A percentile compares a stretch with the other conserved stretches of the same genome.
These are phyloP conservation scores for Akanthomyces dipterigenus DNA, from an alignment of 2,329 filamentous ascomycete species.

Conservation along the genomic window DNA sequence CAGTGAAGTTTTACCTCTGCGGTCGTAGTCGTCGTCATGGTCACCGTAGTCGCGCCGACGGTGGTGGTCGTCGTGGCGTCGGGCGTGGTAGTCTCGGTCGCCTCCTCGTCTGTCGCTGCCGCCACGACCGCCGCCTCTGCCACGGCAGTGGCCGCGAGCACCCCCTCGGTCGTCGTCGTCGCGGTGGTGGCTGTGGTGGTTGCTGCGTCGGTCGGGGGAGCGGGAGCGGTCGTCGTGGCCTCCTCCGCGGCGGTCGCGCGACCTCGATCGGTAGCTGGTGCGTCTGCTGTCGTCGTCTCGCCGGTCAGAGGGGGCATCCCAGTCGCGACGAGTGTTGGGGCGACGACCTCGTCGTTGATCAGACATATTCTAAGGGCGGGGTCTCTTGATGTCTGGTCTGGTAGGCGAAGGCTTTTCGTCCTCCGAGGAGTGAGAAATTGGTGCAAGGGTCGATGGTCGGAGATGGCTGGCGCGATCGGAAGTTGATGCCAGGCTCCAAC, in stretches of 20 bases:
- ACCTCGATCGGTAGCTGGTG: slow-evolving; percentile 28
- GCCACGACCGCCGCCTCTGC: slow-evolving; percentile 12
- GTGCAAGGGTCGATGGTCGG: neutral
- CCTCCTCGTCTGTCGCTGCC: slow-evolving; percentile 30
- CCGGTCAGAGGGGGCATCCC: slow-evolving; percentile 48
- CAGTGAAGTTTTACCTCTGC: slow-evolving; percentile 1
- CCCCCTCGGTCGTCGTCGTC: slow-evolving; percentile 30
- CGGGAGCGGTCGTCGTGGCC: slow-evolving; percentile 30
- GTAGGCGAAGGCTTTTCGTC: no score
- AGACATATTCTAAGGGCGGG: slow-evolving; percentile 20
- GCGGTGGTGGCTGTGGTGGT: slow-evolving; percentile 23
- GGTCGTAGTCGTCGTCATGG: slow-evolving; percentile 23
- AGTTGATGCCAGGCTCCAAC: neutral
- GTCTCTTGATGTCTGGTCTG: neutral
- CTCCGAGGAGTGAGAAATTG: neutral
- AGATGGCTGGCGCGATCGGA: neutral
- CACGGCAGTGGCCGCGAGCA: slow-evolving; percentile 19
- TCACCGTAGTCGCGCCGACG: slow-evolving; percentile 19
- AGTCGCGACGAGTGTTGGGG: slow-evolving; percentile 43
- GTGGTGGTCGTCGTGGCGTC: slow-evolving; percentile 21
- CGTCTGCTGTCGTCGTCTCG: slow-evolving; percentile 28
- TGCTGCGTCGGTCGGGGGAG: slow-evolving; percentile 29
- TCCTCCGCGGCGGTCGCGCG: slow-evolving; percentile 26
- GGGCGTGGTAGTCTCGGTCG: slow-evolving; percentile 26
- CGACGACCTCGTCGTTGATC: slow-evolving; percentile 28